These are phyloP conservation scores for Sclerotinia trifoliorum DNA, from an alignment of 2,329 filamentous ascomycete genomes.

Conservation along the genomic window DNA sequence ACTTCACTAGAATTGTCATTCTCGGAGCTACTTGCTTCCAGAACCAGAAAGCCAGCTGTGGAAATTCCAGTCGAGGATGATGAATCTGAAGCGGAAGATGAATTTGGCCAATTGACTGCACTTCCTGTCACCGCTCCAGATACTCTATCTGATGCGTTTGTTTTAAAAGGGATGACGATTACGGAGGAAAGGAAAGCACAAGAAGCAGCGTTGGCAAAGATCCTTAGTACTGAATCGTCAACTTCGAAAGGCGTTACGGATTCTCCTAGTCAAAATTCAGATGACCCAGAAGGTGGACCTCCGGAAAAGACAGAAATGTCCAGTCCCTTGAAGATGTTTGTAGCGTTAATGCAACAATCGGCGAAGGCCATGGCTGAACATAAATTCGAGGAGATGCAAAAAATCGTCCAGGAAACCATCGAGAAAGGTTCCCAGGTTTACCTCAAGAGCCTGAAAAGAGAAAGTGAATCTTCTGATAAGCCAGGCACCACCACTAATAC, in stretches of 20 bases:
- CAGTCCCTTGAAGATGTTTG: not conserved
- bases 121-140: constrained; percentile 41
- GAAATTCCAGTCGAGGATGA: constrained; percentile 47
- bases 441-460: not conserved
- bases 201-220: constrained; percentile 51
- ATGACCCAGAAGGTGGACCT: not conserved
- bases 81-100: constrained; percentile 55
- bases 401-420: not conserved
- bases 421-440: not conserved
- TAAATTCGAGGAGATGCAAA: not conserved
- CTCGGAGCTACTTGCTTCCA: constrained; percentile 51
- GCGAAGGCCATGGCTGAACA: not conserved
- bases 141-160: constrained; percentile 42
- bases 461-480: not conserved
- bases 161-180: constrained; percentile 47
- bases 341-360: not conserved
- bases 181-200: constrained; percentile 56
- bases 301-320: constrained; percentile 24
- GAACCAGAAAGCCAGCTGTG: constrained; percentile 46
- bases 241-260: not conserved
- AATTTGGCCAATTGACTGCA: constrained; percentile 48
- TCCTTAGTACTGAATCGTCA: constrained; percentile 51
- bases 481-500: constrained; percentile 29
- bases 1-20: constrained; percentile 58
- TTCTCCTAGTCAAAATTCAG: not conserved